phyloP scores from a whole-genome alignment of 192 early-diverging fungal species.

The Rhizophagus prolifer region DNA sequence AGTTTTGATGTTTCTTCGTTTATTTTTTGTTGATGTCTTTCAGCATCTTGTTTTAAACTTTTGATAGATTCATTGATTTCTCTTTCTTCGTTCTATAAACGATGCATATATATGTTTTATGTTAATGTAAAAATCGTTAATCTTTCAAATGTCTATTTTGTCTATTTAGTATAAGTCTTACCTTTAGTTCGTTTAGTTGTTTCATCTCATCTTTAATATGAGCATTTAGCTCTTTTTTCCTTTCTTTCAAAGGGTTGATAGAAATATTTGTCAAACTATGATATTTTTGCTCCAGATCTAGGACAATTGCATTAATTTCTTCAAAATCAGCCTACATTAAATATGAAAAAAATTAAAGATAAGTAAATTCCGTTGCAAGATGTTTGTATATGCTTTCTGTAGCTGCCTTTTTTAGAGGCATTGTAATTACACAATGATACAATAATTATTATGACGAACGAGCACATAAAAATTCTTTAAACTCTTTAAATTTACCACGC shows the following conservation, averaged over 20 bases:
- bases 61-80: slow-evolving; percentile 48
- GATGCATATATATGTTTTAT: not conserved
- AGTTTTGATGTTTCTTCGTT: slow-evolving; percentile 42
- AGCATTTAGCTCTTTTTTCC: slow-evolving; percentile 43
- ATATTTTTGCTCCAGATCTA: slow-evolving; percentile 39
- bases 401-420: too few species aligned
- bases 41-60: slow-evolving; percentile 35
- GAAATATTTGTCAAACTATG: slow-evolving; percentile 40
- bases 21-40: slow-evolving; percentile 51
- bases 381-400: too few species aligned
- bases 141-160: not conserved
- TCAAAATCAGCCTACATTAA: slow-evolving; percentile 31
- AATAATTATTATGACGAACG: too few species aligned
- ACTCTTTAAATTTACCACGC: too few species aligned
- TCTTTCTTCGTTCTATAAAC: slow-evolving; percentile 34
- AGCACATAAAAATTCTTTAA: too few species aligned
- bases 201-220: slow-evolving; percentile 48
- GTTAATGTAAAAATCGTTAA: slow-evolving; percentile 16
- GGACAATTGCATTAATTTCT: slow-evolving; percentile 35
- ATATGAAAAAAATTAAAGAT: not conserved
- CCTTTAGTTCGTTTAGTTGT: slow-evolving; percentile 41
- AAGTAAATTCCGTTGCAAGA: not conserved
- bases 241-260: slow-evolving; percentile 44
- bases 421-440: too few species aligned
- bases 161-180: slow-evolving; percentile 8